Evolutionary conservation across 345 rosid species (phyloP), one percentile per base, ranked within the genome.

Genomic region (Carallia brachiata): DNA sequence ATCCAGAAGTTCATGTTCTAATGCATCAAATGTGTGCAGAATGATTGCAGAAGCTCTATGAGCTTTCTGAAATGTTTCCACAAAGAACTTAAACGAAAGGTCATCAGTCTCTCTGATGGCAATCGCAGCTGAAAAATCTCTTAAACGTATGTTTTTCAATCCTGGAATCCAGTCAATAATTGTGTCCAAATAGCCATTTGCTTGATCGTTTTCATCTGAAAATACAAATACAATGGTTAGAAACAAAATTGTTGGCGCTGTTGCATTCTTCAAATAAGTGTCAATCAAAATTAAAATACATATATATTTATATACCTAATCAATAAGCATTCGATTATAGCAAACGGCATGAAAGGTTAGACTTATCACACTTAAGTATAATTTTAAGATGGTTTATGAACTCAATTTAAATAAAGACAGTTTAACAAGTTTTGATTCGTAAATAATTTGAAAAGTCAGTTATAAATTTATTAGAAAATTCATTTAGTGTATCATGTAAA

Each of bases 131-230:
- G 68, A 56, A 16, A 65, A 27, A 32, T 65, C 58, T 12, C 37
- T 65, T 17, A 65, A 32, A 1, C 58, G 39, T 16, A 52, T 52
- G 4, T 18, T 56, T 52, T 32, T 52, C 68, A 52, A 50, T 16
- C 58, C 68, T 52, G 68, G 68, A 31, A 65, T 52, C 58, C 58
- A 65, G 18, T 65, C 68, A 4, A 50, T 6, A 28, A 18, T 6
- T 15, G 27, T 32, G 6, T 65, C 68, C 3, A 65, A 36, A 18
- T 50, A 52, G 19, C 68, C 58, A 65, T 23, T 23, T 23, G 23
- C 23, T 23, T 23, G 23, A 23, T 9, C 31, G 39, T 57, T 65
- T 6, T 15, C 28, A 8, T 65, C 68, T 64, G 56, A 7, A 4
- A 63, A 63, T 9, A 7, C 66, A 34, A 16, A 36, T 18, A 1